Percentiles rank a stretch among this genome's conserved stretches.
Conservation (phyloP, 2,329 filamentous ascomycete species). For the Cladobotryum mycophilum region DNA sequence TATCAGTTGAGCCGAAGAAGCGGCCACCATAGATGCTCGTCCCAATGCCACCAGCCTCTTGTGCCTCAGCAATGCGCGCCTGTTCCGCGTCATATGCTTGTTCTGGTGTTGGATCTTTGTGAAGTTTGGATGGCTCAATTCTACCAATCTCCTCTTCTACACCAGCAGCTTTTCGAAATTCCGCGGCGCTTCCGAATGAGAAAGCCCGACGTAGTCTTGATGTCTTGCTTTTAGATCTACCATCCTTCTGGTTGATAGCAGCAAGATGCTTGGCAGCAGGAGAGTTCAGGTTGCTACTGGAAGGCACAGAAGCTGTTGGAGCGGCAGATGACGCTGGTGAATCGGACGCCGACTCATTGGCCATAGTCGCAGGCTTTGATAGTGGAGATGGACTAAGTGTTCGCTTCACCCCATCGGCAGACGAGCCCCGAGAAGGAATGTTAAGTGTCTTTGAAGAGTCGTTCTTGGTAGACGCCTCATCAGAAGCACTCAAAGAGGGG, state of each 20-base stretch:
- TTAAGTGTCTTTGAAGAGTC: conserved; percentile 51
- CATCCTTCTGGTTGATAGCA: conserved; percentile 78
- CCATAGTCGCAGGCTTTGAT: conserved; percentile 63
- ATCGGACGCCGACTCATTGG: conserved; percentile 43
- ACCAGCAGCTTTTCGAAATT: conserved; percentile 70
- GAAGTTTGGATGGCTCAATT: conserved; percentile 46
- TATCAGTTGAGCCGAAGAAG: conserved; percentile 90
- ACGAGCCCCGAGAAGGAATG: conserved; percentile 56
- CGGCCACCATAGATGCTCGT: conserved; percentile 89
- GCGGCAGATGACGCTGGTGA: conserved; percentile 32
- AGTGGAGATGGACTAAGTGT: conserved; percentile 64
- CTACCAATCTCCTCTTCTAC: conserved; percentile 45
- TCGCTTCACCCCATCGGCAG: conserved; percentile 61
- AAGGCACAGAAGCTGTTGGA: conserved; percentile 22
- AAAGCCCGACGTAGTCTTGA: conserved; percentile 84
- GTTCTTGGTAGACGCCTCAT: conserved; percentile 42
- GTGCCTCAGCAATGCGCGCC: conserved; percentile 81
- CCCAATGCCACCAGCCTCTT: conserved; percentile 87
- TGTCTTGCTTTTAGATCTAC: conserved; percentile 74
- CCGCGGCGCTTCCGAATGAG: conserved; percentile 92
- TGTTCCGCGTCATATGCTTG: conserved; percentile 81
- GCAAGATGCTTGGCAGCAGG: conserved; percentile 78
- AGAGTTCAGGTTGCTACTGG: conserved; percentile 44
- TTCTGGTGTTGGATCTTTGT: conserved; percentile 55
- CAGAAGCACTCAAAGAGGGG: conserved; percentile 44